These are phyloP conservation scores for Populus hybrid DNA, from an alignment of 441 rosid species.

Conservation along the genomic window DNA sequence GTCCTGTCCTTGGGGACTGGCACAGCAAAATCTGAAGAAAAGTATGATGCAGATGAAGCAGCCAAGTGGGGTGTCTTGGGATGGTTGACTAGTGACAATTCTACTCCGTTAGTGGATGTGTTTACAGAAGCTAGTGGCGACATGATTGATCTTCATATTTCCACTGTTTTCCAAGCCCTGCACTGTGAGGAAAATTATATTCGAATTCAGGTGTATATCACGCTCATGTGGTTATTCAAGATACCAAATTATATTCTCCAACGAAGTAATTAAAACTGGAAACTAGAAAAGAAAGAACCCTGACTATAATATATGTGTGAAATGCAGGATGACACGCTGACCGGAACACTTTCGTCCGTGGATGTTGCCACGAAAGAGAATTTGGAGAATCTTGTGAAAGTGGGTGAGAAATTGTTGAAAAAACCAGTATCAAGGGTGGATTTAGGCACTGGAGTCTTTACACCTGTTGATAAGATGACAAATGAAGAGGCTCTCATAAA, in stretches of 20 bases:
- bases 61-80: conserved; percentile 60
- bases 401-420: conserved; percentile 47
- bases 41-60: conserved; percentile 39
- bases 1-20: conserved; percentile 66
- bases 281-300: too few relatives aligned
- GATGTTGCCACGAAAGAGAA: conserved; percentile 51
- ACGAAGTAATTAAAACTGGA: too few relatives aligned
- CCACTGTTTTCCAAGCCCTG: conserved; percentile 50
- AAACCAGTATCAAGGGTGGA: conserved; percentile 47
- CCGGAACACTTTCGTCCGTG: conserved; percentile 42
- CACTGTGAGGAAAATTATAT: conserved; percentile 46
- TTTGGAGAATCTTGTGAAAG: conserved; percentile 39
- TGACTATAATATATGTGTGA: too few relatives aligned
- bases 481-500: conserved; percentile 41
- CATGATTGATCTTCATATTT: conserved; percentile 56
- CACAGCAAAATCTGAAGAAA: conserved; percentile 34
- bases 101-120: conserved; percentile 50
- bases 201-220: conserved; percentile 42
- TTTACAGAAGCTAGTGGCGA: conserved; percentile 58
- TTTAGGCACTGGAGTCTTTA: conserved; percentile 38
- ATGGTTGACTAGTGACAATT: conserved; percentile 45
- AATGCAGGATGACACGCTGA: conserved; percentile 26
- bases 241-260: too few relatives aligned
- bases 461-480: conserved; percentile 28
- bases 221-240: too few relatives aligned